These are phyloP conservation scores for Aphanomyces stellatus DNA, from an alignment of 352 stramenopile genomes.

Conservation along the genomic window DNA sequence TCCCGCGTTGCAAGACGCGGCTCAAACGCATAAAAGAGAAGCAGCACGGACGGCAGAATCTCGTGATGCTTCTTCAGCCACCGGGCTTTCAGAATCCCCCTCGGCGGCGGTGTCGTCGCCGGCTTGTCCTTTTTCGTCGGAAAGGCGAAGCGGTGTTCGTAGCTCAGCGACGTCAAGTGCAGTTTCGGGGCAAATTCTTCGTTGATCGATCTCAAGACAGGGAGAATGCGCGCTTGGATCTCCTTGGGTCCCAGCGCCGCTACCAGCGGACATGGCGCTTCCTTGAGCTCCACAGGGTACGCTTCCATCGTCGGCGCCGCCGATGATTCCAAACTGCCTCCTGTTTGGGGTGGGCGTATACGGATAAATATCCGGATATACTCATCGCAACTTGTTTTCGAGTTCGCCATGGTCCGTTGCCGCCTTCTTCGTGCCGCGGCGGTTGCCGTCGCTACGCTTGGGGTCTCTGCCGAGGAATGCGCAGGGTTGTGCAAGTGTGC, in stretches of 20 bases:
- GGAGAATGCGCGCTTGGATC: conserved; percentile 64
- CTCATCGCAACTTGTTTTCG: too few relatives aligned
- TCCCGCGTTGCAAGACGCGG: conserved; percentile 58
- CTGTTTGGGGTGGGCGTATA: too few relatives aligned
- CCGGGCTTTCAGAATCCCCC: conserved; percentile 65
- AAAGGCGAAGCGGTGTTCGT: conserved; percentile 54
- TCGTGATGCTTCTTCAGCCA: conserved; percentile 87
- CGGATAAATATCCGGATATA: too few relatives aligned
- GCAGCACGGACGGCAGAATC: conserved; percentile 58
- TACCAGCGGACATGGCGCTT: conserved; percentile 81
- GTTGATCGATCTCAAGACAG: conserved; percentile 56
- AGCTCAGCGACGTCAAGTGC: conserved; percentile 56
- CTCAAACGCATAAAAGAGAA: conserved; percentile 82
- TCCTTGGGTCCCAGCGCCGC: conserved; percentile 64
- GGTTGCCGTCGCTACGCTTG: neutral
- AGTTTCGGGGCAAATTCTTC: conserved; percentile 78
- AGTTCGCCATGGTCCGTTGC: too few relatives aligned
- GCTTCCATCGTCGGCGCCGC: conserved; percentile 76
- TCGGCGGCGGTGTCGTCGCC: conserved; percentile 21
- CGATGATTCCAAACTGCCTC: too few relatives aligned
- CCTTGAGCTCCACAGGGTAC: conserved; percentile 74
- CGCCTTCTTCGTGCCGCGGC: neutral
- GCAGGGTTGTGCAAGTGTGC: too few relatives aligned
- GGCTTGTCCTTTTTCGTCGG: conserved; percentile 68
- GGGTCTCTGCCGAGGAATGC: neutral